These are phyloP conservation scores for Cercospora berteroae DNA, from an alignment of 2,329 filamentous ascomycete genomes.

Conservation along the genomic window DNA sequence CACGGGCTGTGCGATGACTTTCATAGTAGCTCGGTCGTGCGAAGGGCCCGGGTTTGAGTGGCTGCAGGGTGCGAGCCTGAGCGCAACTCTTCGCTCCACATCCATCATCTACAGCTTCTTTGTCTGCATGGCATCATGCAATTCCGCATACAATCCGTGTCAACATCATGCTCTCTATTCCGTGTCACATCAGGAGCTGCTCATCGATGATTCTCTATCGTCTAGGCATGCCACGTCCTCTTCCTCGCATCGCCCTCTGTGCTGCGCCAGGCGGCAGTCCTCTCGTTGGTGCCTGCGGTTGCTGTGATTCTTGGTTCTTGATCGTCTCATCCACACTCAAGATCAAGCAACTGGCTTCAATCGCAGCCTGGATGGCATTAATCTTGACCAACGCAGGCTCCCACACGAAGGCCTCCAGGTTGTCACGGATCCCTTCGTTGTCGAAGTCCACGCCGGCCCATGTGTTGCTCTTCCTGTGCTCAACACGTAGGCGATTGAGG, in stretches of 20 bases:
- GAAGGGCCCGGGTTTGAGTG: not conserved
- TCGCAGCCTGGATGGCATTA: slow-evolving; percentile 94
- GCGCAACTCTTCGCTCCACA: not conserved
- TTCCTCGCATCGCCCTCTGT: slow-evolving; percentile 80
- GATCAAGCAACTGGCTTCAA: slow-evolving; percentile 93
- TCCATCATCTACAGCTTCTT: slow-evolving; percentile 13
- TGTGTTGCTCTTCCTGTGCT: slow-evolving; percentile 86
- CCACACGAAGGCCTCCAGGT: slow-evolving; percentile 96
- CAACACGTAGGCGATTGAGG: slow-evolving; percentile 90
- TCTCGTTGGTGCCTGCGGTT: slow-evolving; percentile 75
- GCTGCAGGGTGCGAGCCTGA: not conserved
- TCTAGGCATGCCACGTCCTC: slow-evolving; percentile 81
- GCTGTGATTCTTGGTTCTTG: slow-evolving; percentile 87
- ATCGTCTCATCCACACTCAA: slow-evolving; percentile 97
- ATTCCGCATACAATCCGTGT: slow-evolving; percentile 4
- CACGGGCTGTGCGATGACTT: not conserved
- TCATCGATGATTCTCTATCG: slow-evolving; percentile 1
- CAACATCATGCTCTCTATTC: not conserved
- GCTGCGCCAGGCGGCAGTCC: slow-evolving; percentile 66
- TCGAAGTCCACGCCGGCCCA: slow-evolving; percentile 97
- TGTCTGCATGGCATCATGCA: slow-evolving; percentile 9
- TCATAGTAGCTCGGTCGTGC: not conserved
- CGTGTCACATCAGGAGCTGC: not conserved
- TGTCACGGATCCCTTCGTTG: slow-evolving; percentile 87
- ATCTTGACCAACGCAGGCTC: slow-evolving; percentile 94